Evolutionary conservation across 2,329 filamentous ascomycete genomes (phyloP).

Genomic region (Alternaria arbusti): DNA sequence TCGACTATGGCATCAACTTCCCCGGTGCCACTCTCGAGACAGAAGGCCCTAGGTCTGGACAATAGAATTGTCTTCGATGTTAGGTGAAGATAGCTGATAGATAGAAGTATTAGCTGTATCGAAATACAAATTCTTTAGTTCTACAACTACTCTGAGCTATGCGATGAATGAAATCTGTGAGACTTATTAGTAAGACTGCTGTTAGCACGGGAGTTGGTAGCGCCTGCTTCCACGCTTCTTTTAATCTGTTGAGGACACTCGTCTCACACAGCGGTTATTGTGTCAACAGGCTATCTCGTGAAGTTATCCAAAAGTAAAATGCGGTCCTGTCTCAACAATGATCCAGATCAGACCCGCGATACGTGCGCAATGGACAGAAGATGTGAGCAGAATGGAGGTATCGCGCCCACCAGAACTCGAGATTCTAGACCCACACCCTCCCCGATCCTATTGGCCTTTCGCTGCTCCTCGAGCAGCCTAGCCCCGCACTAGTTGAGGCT

Average conservation of each 20-base stretch:
- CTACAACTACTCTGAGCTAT: not conserved
- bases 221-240: not conserved
- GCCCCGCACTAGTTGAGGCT: conserved; percentile 11
- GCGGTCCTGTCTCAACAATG: not conserved
- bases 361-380: not conserved
- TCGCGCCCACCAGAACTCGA: not conserved
- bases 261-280: not conserved
- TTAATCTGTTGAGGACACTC: not conserved
- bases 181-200: not conserved
- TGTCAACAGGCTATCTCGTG: not conserved
- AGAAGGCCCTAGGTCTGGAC: not conserved
- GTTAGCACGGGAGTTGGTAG: not conserved
- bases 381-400: not conserved
- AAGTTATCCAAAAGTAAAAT: not conserved
- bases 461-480: not conserved
- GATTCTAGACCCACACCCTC: not conserved
- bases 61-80: not conserved
- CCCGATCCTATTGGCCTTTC: not conserved
- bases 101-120: not conserved
- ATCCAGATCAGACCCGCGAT: not conserved
- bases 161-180: not conserved
- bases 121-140: not conserved
- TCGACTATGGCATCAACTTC: not conserved
- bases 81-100: not conserved
- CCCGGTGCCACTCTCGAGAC: not conserved